Base-by-base conservation (phyloP, 371 early-diverging fungal species). In the Circinella minor region DNA sequence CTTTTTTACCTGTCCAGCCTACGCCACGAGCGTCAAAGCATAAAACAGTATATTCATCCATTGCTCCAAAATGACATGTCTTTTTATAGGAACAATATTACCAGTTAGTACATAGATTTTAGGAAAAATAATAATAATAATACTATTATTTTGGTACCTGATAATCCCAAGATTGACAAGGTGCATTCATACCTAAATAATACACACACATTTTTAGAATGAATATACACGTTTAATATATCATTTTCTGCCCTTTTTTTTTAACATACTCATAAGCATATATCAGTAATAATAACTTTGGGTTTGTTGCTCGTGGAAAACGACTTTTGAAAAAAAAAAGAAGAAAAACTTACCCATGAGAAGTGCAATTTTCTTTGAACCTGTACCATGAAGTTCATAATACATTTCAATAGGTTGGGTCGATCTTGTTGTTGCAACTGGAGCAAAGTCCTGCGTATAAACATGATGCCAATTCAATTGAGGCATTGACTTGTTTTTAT, bases 21-120 rank as follows among this genome's bases (percentile, higher is more conserved):
- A 88, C 85, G 11, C 94, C 95, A 60, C 94, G 79, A 76, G 93
- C 93, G 71, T 95, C 95, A 72, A 93, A 91, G 6, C 91, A 84
- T 60, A 92, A 88, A 7, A 92, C 85, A n/a, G 90, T 89, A 76
- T 88, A 94, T 27, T 88, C 85, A 27, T 79, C 82, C 43, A 76
- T 80, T 17, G 64, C 47, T 9, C 86, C 87, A 72, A 93, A 88
- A 66, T 82, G 83, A 36, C 83, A 74, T 1, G 89, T 84, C 81
- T 89, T 63, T 57, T 72, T 69, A 66, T 72, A 74, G 7, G 1
- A 60, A 11, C 15, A 20, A 60, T 36, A 60, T 15, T 14, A 38
- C 43, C 6, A 43, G 11, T 43, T 1, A 43, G 43, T 61, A 18
- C 27, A 0, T 27, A 27, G 0, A 27, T 27, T 27, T 27, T 27